Base-by-base conservation (phyloP, 1,284 basidiomycete species). In the Austroboletus novae-zelandiae region DNA sequence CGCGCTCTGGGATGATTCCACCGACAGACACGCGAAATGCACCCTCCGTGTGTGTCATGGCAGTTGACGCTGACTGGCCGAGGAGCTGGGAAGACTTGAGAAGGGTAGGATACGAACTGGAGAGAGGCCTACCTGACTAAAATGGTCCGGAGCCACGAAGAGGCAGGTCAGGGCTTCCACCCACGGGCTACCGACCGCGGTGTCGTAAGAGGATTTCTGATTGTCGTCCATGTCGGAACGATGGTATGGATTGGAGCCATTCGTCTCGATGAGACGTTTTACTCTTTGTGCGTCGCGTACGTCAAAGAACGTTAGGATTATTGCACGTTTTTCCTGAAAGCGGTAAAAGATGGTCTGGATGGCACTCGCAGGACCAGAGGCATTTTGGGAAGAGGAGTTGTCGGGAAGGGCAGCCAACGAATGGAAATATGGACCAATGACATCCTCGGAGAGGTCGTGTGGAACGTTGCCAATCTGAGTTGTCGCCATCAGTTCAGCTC, bases 281-380 rank as follows among this genome's bases (percentile, higher is more conserved):
- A 82, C 81, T 9, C 71, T 71, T 40, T 72, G 67, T 4, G 84
- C 79, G 45, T 80, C 71, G 42, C 83, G 76, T 30, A 78, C 61
- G 58, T 88, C 83, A 62, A 77, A 79, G 57, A 87, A 88, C 3
- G 82, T 80, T 44, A 89, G 64, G 51, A 84, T 68, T 42, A 84
- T 71, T 29, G 77, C 65, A 6, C 79, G 78, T 42, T 78, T 71
- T 18, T 71, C 70, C 44, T 70, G 66, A 47, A 78, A 76, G 52
- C 72, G 73, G 47, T 75, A 78, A 56, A 75, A 75, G 32, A 84
- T 75, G n/a, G 77, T 79, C 59, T 80, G 79, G 49, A 79, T 71
- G 43, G 58, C 56, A 30, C 57, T 55, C 20, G 48, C 51, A n/a
- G 54, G 25, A 17, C 46, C 50, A 23, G 53, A 48, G 44, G 42